Evolutionary conservation across 305 asterid genomes (phyloP).

Genomic region (Petunia hybrid): DNA sequence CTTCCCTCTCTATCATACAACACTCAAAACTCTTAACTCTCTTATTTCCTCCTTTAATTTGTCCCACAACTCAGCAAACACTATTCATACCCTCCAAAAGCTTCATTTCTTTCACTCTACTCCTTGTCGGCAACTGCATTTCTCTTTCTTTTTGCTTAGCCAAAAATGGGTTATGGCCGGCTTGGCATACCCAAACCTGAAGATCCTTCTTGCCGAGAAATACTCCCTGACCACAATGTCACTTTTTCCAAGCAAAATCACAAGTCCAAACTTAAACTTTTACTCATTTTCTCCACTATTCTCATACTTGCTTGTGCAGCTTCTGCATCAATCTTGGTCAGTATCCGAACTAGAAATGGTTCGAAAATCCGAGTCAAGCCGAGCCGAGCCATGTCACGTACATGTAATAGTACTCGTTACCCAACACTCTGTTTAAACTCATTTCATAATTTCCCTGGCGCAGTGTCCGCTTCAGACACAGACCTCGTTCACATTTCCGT

Average conservation of each 20-base stretch:
- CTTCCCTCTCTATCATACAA: not conserved
- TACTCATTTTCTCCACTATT: slow-evolving; percentile 53
- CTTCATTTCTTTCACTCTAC: slow-evolving; percentile 2
- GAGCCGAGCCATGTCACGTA: slow-evolving; percentile 64
- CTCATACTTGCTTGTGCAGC: slow-evolving; percentile 60
- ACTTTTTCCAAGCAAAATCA: slow-evolving; percentile 37
- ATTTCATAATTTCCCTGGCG: slow-evolving; percentile 77
- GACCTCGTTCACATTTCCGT: slow-evolving; percentile 92
- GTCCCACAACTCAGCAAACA: not conserved
- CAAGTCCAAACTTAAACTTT: slow-evolving; percentile 48
- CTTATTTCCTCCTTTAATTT: not conserved
- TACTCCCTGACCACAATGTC: slow-evolving; percentile 29
- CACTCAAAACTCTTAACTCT: not conserved
- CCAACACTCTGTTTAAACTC: slow-evolving; percentile 72
- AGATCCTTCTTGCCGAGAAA: slow-evolving; percentile 46
- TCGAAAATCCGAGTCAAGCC: slow-evolving; percentile 53
- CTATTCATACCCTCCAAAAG: not conserved
- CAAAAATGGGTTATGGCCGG: slow-evolving; percentile 72
- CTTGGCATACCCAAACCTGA: slow-evolving; percentile 62
- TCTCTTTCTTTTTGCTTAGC: not conserved
- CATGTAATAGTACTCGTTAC: slow-evolving; percentile 70
- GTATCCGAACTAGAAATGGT: slow-evolving; percentile 43
- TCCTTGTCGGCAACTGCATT: not conserved
- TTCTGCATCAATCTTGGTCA: slow-evolving; percentile 59
- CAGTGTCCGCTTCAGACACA: slow-evolving; percentile 68